Base-by-base conservation (phyloP, 164 flowering plant species). In the Paratinospora sagittata region DNA sequence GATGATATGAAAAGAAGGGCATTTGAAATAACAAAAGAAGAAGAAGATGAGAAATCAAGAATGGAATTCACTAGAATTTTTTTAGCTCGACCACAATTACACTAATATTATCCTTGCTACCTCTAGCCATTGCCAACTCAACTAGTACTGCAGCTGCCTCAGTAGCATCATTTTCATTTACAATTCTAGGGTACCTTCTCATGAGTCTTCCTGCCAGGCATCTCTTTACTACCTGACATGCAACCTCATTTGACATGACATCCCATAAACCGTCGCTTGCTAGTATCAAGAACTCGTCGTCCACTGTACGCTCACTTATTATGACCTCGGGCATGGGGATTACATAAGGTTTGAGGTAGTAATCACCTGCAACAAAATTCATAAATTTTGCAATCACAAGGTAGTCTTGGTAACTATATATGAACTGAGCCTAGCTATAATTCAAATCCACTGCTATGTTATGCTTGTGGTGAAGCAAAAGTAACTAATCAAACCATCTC, bases 71-170 rank as follows among this genome's bases (percentile, higher is more conserved):
- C 57, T 49, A 49, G 57, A n/a, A 49, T 34, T 24, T 63, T 37
- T 27, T 63, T 63, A 63, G 37, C 3, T 80, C 73, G 0, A 83
- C 85, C 5, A 85, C 81, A 12, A 85, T 67, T 7, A 83, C 77
- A 63, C 85, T 85, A 24, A 83, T 77, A 58, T 85, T 81, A 67
- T 85, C 84, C 58, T 30, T 75, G 74, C 86, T 83, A 3, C 84
- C 84, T 7, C 81, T 70, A 26, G 82, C 84, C 77, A 85, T 70
- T 0, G 85, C 88, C 37, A 85, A 58, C 69, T 75, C 77, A 0
- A 79, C 78, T 4, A 85, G 68, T 60, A 84, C 36, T n/a, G 84
- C 76, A 16, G 85, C 84, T 7, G 85, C 84, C 27, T 73, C 76
- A 4, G 70, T 66, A 17, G 85, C 71, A 37, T 58, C 23, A 30